phyloP scores from a whole-genome alignment of 257 asterid species.

The Fraxinus pennsylvanica region DNA sequence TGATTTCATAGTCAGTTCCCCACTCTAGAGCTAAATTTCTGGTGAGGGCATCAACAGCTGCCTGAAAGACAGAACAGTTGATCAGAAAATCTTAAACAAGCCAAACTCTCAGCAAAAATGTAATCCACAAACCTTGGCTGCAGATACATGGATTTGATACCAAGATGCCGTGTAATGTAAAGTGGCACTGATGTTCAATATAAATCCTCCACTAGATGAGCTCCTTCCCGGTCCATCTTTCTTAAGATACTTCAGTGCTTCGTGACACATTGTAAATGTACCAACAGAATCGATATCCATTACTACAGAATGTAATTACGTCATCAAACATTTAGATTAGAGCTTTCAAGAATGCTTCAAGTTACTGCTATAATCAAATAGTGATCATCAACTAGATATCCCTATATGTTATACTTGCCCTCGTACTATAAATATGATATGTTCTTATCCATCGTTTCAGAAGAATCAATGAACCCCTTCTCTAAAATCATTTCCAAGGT shows the following conservation, averaged over 20 bases:
- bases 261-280: conserved; percentile 91
- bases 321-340: conserved; percentile 11
- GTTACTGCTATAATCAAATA: not conserved
- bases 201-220: conserved; percentile 68
- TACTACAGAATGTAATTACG: conserved; percentile 43
- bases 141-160: conserved; percentile 91
- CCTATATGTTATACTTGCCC: not conserved
- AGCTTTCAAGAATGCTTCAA: conserved; percentile 12
- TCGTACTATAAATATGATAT: not conserved
- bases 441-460: not conserved
- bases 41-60: conserved; percentile 80
- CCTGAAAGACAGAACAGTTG: conserved; percentile 42
- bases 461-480: not conserved
- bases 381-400: not conserved
- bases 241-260: conserved; percentile 68
- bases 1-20: conserved; percentile 83
- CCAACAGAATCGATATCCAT: conserved; percentile 93
- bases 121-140: conserved; percentile 73
- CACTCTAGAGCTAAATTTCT: conserved; percentile 86
- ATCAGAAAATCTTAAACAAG: conserved; percentile 7
- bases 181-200: conserved; percentile 86
- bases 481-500: not conserved
- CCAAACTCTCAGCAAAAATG: conserved; percentile 7
- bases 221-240: conserved; percentile 64
- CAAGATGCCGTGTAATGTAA: conserved; percentile 86